Evolutionary conservation across 805 yeast species (phyloP), one percentile per base, ranked within the genome.

Genomic region (Metschnikowia hibisci): DNA sequence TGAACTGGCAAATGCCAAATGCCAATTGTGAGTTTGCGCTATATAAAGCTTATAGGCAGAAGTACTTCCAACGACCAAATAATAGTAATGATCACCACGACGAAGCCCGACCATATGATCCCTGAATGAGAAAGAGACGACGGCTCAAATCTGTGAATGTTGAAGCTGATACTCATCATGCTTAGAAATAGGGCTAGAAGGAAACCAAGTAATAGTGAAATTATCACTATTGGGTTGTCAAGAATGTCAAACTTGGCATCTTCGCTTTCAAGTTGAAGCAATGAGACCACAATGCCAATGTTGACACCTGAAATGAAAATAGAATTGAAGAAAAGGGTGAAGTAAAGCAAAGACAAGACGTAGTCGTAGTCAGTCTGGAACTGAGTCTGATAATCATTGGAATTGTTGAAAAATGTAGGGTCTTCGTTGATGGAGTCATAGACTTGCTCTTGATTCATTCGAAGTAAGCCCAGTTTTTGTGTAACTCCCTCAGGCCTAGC

Each of bases 261-360:
- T 6, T 50, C 53, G n/a, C 50, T 49, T 14, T 57, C 54, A 18
- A 58, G 48, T 26, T 57, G 52, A 35, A 55, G 47, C 14, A 69
- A 55, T 13, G 66, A 59, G 46, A 62, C 65, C 9, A 69, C 56
- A 27, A 69, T 66, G 5, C 74, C 75, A 20, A 67, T 51, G 43
- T 66, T 69, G 14, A 69, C 59, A 7, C 73, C 71, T 5, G 69
- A 59, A 18, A 69, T 60, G 48, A 69, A 67, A 4, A 64, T 49
- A 23, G 69, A 57, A n/a, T 63, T 53, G 33, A 66, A 55, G 42
- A 60, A 60, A 34, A 67, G 62, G 20, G 66, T 54, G 47, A 68
- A 63, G 54, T 67, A 67, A 29, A 67, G 55, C 43, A 60, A 61
- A 8, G 74, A 56, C 14, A 69, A 50, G 2, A 65, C 60, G 41